phyloP scores from a whole-genome alignment of 192 early-diverging fungal species.

The Coemansia umbellata region DNA sequence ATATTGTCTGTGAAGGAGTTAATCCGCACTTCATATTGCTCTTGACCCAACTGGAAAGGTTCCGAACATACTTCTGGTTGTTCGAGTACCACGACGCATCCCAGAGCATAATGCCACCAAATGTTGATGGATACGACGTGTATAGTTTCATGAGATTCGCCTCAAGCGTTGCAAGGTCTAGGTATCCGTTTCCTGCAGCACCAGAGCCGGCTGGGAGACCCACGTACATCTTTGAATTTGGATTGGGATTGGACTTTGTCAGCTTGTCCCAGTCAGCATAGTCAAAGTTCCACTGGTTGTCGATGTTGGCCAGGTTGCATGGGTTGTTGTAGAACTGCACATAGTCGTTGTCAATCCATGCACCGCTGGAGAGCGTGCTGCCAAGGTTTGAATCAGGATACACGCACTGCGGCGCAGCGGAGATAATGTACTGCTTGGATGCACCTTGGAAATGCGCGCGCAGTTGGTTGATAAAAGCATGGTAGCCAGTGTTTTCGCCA shows the following conservation, averaged over 20 bases:
- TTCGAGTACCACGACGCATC: constrained; percentile 64
- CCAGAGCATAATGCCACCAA: constrained; percentile 75
- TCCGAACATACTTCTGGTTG: constrained; percentile 42
- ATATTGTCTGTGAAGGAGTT: constrained; percentile 1
- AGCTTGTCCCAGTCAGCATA: constrained; percentile 61
- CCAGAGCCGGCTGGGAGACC: constrained; percentile 59
- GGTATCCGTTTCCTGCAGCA: constrained; percentile 60
- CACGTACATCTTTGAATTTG: constrained; percentile 58
- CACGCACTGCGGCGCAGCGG: constrained; percentile 71
- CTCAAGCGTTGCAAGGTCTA: constrained; percentile 40
- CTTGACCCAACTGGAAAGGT: constrained; percentile 37
- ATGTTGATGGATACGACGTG: constrained; percentile 51
- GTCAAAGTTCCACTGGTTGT: constrained; percentile 66
- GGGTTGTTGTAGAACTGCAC: constrained; percentile 85
- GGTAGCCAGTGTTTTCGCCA: constrained; percentile 54
- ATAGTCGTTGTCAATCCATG: constrained; percentile 64
- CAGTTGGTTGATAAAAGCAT: constrained; percentile 56
- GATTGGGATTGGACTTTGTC: constrained; percentile 54
- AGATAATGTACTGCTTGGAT: constrained; percentile 56
- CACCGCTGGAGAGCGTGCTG: constrained; percentile 43
- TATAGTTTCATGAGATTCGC: constrained; percentile 45
- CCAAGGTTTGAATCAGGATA: constrained; percentile 66
- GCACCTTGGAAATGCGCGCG: constrained; percentile 51
- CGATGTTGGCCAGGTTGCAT: constrained; percentile 54
- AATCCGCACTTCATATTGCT: constrained; percentile 28